Base-by-base conservation (phyloP, 768 basidiomycete species). In the Pleurotus giganteus region DNA sequence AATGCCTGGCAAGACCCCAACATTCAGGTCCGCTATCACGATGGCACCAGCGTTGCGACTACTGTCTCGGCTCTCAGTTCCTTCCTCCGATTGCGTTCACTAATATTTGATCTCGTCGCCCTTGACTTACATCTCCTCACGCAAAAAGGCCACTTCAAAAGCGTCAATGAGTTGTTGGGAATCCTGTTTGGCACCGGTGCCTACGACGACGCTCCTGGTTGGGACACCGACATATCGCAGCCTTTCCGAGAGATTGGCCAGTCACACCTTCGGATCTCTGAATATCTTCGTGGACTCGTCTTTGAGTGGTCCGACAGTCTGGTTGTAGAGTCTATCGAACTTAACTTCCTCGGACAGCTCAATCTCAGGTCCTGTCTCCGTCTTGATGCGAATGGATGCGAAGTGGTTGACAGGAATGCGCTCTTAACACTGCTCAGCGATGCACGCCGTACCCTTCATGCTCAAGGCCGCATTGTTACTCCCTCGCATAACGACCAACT, bases 81-180 rank as follows among this genome's bases (percentile, higher is more conserved):
- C 0, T 93, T 91, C 79, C 77, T 98, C 9, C 85, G 86, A 13
- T 71, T 93, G 39, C 87, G 93, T 29, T 89, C 94, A 1, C 89
- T 84, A 68, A 83, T 97, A 44, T 81, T 97, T 57, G 90, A 96
- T 60, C 80, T 90, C 21, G 83, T 86, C 21, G 91, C 95, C 1
- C 79, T 98, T 32, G 95, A 98, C 65, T 74, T 97, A 3, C 95
- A 95, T 58, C 82, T 91, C 11, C 77, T 95, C 56, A 91, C 91
- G 2, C 85, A 82, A 64, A 87, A 85, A 61, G 85, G 86, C 0
- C 89, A 91, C 56, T 71, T 78, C 61, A 90, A 90, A 62, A 82
- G 84, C 0, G 84, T 89, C 0, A 72, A 81, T 2, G 87, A 89
- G 56, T 76, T 96, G 12, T 71, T 97, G 26, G 83, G 86, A n/a